Base-by-base conservation (phyloP, 495 filamentous ascomycete species). In the Diplogelasinospora grovesii region DNA sequence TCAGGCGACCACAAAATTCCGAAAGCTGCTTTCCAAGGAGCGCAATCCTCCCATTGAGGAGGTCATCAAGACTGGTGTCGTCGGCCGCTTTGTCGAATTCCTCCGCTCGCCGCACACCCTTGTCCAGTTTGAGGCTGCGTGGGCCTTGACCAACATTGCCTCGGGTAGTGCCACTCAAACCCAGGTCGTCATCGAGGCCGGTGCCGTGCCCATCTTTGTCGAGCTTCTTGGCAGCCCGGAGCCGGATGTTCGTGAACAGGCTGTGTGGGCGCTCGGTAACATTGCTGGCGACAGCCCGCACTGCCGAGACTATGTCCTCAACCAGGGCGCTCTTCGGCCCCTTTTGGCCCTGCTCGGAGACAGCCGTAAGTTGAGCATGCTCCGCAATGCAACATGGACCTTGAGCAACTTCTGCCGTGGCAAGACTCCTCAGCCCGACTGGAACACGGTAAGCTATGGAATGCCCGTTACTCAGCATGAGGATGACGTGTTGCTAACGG, bases 401-500 rank as follows among this genome's bases (percentile, higher is more conserved):
- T 73, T 99, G 36, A 97, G 93, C 74, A 99, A 99, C 71, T 99
- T 99, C 71, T 99, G 93, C 71, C 90, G 93, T 74, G 93, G 93
- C 65, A 99, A 97, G 77, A 95, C 89, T 3, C 93, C 93, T 25
- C 93, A 99, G 66, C 93, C 93, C 14, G 92, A 99, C 60, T 99
- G 93, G 93, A 75, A 82, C 57, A 96, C 87, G 2, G 89, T 95
- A 72, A 64, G 81, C 39, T 28, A 14, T 32, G 3, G 16, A 2
- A 11, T 3, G 1, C 11, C 25, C n/a, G 3, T n/a, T n/a, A 11
- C 18, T 21, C 13, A 23, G 15, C n/a, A 10, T 21, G 4, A 28
- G 0, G 23, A 32, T 43, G 36, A 44, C 46, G 46, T 40, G 52
- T 46, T 53, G 44, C 41, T 52, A 42, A 53, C 56, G 6, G n/a